Base-by-base conservation (phyloP, 2,329 filamentous ascomycete species). In the Bipolaris sorokiniana region DNA sequence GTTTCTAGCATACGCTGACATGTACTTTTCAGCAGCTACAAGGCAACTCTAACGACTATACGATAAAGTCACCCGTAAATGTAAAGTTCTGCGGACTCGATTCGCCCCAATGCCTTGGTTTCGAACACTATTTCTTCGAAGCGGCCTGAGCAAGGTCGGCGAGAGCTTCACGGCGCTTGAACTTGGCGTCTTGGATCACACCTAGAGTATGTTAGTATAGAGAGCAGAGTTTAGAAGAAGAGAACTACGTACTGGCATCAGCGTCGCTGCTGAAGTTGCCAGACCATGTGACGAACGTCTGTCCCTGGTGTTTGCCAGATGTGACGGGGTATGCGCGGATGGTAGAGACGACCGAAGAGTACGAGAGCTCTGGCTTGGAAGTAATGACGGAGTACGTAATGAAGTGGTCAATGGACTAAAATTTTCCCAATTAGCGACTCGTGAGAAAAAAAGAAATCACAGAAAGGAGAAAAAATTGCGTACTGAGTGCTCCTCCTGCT, bases 401-500 rank as follows among this genome's bases (percentile, higher is more conserved):
- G 81, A 83, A 90, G 81, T 90, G 88, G 74, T 90, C 86, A 80
- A 90, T 88, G 9, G 55, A 58, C 55, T 58, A 3, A 2, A 36
- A 15, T 22, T 23, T 34, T 28, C 26, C n/a, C 13, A 36, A 28
- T 56, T 51, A 56, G 49, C 33, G 26, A 50, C 15, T 34, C 13
- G 16, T 26, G 20, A 47, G 36, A 9, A 47, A 28, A 48, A 48
- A 36, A 22, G 3, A 31, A 47, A 33, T n/a, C 20, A 38, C 15
- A 38, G 40, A 26, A 42, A 23, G 20, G 9, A 7, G 15, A 37
- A 16, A n/a, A 48, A 2, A 26, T n/a, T 36, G 75, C 83, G 58
- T 77, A 89, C 86, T 64, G 85, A 88, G 78, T 90, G 88, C 80
- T 90, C 88, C 77, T 91, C 88, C 79, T 89, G 87, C 85, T 90